These are phyloP conservation scores for Neoarthrinium moseri DNA, from an alignment of 2,329 filamentous ascomycete species.

Conservation along the genomic window DNA sequence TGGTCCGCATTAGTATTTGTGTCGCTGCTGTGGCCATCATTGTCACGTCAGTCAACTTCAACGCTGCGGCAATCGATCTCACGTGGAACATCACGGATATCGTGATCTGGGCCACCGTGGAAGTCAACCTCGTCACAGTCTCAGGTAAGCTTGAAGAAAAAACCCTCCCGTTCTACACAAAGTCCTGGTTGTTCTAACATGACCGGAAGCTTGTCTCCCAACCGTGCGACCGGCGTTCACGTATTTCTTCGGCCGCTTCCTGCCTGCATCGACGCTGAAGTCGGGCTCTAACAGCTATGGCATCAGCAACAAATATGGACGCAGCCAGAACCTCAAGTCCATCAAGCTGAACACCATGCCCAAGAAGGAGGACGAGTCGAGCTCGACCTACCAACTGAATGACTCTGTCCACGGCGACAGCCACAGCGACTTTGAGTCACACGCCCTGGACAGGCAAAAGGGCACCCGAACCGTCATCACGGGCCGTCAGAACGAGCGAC, in stretches of 20 bases:
- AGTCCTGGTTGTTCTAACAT: neutral
- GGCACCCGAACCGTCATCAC: slow-evolving; percentile 5
- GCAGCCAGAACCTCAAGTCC: neutral
- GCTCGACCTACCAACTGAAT: neutral
- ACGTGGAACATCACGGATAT: slow-evolving; percentile 5
- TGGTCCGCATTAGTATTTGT: neutral
- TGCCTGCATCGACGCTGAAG: neutral
- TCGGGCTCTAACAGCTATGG: slow-evolving; percentile 5
- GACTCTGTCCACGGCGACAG: neutral
- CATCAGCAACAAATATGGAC: neutral
- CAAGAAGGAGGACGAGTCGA: neutral
- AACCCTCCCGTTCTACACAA: no score
- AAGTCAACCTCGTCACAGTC: slow-evolving; percentile 1
- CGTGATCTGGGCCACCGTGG: slow-evolving; percentile 6
- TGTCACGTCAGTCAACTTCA: slow-evolving; percentile 2
- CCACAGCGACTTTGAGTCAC: slow-evolving; percentile 4
- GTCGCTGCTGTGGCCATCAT: slow-evolving; percentile 4
- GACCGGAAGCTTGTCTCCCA: neutral
- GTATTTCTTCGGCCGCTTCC: slow-evolving; percentile 1
- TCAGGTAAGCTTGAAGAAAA: neutral
- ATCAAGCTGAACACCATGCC: slow-evolving; percentile 6
- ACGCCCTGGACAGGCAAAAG: slow-evolving; percentile 2
- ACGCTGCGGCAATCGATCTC: neutral
- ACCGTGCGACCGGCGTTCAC: slow-evolving; percentile 1
- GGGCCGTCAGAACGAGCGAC: neutral